Percentiles rank a stretch among this genome's conserved stretches.
Evolutionary conservation across 306 rosid genomes (phyloP).

Genomic region (Ormosia semicastrata): DNA sequence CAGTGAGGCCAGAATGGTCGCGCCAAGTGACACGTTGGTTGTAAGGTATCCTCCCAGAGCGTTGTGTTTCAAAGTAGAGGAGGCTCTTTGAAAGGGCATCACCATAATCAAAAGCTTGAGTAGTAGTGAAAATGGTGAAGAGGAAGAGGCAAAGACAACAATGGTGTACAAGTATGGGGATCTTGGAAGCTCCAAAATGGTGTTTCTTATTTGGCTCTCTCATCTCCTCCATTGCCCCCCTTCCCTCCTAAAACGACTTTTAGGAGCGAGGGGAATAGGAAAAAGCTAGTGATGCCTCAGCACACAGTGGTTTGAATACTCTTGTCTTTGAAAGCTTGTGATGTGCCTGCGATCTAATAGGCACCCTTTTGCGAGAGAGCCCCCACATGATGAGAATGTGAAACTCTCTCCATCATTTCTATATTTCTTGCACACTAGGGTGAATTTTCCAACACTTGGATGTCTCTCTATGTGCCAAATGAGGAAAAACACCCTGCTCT

Average conservation of each 20-base stretch:
- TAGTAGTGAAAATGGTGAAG: slow-evolving; percentile 23
- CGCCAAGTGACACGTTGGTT: slow-evolving; percentile 96
- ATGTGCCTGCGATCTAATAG: slow-evolving; percentile 30
- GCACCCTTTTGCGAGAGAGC: slow-evolving; percentile 22
- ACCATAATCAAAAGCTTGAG: slow-evolving; percentile 56
- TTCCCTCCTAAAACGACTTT: slow-evolving; percentile 46
- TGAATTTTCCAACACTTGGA: slow-evolving; percentile 26
- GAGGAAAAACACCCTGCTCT: slow-evolving; percentile 17
- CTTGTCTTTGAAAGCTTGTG: slow-evolving; percentile 22
- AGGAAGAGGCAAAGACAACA: slow-evolving; percentile 34
- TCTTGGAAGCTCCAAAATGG: slow-evolving; percentile 23
- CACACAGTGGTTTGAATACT: slow-evolving; percentile 26
- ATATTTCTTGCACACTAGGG: neutral
- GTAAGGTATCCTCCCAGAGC: slow-evolving; percentile 89
- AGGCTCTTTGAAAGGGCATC: slow-evolving; percentile 89
- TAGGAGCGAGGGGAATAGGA: slow-evolving; percentile 53
- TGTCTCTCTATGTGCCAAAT: neutral
- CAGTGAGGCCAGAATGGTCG: slow-evolving; percentile 95
- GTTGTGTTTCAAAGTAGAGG: slow-evolving; percentile 92
- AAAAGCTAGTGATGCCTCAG: slow-evolving; percentile 5
- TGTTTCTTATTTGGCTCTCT: neutral
- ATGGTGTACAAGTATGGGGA: slow-evolving; percentile 23
- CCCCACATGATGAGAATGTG: slow-evolving; percentile 44
- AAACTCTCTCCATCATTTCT: neutral
- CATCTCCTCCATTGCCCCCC: slow-evolving; percentile 40